Percentiles rank a stretch among this genome's conserved stretches.
Conservation (phyloP, 202 grass and related monocot genomes). For the Brachypodium distachyon region DNA sequence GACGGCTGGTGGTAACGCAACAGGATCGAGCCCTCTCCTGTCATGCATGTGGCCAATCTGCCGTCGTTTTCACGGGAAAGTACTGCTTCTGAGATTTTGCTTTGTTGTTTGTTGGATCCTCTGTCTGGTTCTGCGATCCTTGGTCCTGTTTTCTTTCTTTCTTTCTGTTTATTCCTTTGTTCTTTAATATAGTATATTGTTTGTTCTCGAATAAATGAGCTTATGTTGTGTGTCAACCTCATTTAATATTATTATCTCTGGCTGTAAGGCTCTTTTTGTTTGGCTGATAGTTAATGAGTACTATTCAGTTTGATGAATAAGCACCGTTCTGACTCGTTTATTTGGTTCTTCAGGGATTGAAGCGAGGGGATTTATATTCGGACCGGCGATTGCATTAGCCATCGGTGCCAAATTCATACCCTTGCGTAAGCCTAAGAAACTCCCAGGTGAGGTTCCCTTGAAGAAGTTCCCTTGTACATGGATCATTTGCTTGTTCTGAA, state of each 20-base stretch:
- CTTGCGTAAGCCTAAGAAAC: slow-evolving; percentile 80
- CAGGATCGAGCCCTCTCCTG: background rate
- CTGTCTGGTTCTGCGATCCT: slow-evolving; percentile 11
- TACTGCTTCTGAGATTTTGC: slow-evolving; percentile 48
- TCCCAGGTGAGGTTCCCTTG: slow-evolving; percentile 49
- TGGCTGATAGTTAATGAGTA: background rate
- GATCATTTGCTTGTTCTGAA: background rate
- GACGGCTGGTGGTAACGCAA: slow-evolving; percentile 9
- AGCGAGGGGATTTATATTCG: slow-evolving; percentile 95
- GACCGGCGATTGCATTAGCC: slow-evolving; percentile 66
- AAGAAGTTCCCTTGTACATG: background rate
- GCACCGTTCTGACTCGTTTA: background rate
- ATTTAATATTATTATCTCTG: background rate
- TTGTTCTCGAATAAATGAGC: background rate
- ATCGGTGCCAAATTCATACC: slow-evolving; percentile 93
- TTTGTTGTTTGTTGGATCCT: slow-evolving; percentile 29
- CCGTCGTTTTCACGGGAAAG: slow-evolving; percentile 53
- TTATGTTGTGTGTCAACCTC: background rate
- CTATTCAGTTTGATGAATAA: background rate
- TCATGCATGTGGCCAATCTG: slow-evolving; percentile 44
- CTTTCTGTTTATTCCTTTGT: background rate
- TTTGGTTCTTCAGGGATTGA: slow-evolving; percentile 57
- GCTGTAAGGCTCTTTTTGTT: background rate
- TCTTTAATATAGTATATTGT: background rate
- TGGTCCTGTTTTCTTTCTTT: background rate